These are phyloP conservation scores for Persicaria tinctoria DNA, from an alignment of 148 eudicot species.

Conservation along the genomic window DNA sequence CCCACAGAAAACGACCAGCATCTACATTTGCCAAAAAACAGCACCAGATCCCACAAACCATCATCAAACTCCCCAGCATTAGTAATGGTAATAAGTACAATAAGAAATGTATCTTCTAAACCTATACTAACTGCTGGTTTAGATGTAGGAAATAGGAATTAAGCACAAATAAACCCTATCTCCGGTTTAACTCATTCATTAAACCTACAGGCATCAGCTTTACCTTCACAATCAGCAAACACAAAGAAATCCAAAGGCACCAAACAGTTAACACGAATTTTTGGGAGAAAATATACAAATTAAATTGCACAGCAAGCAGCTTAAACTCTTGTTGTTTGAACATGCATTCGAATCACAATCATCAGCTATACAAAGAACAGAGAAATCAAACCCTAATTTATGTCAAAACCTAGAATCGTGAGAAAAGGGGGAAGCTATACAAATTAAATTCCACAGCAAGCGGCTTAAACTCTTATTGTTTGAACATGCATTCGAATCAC, in stretches of 20 bases:
- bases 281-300: too few relatives aligned
- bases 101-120: too few relatives aligned
- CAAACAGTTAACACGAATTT: too few relatives aligned
- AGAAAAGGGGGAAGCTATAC: too few relatives aligned
- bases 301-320: too few relatives aligned
- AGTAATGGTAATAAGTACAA: too few relatives aligned
- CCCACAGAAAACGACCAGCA: constrained; percentile 59
- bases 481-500: neutral
- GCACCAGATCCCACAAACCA: neutral
- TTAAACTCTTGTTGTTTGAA: neutral
- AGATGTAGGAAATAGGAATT: too few relatives aligned
- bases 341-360: neutral
- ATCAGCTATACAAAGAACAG: neutral
- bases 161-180: neutral
- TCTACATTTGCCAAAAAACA: constrained; percentile 32
- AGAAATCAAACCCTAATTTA: neutral
- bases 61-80: neutral
- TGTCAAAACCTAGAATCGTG: neutral
- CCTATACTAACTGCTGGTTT: neutral
- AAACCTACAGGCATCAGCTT: too few relatives aligned
- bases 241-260: too few relatives aligned
- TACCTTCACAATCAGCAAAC: too few relatives aligned
- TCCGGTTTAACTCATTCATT: neutral
- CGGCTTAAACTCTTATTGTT: too few relatives aligned
- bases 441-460: too few relatives aligned